phyloP scores from a whole-genome alignment of 1,284 basidiomycete genomes.

The Cryptococcus neoformans region DNA sequence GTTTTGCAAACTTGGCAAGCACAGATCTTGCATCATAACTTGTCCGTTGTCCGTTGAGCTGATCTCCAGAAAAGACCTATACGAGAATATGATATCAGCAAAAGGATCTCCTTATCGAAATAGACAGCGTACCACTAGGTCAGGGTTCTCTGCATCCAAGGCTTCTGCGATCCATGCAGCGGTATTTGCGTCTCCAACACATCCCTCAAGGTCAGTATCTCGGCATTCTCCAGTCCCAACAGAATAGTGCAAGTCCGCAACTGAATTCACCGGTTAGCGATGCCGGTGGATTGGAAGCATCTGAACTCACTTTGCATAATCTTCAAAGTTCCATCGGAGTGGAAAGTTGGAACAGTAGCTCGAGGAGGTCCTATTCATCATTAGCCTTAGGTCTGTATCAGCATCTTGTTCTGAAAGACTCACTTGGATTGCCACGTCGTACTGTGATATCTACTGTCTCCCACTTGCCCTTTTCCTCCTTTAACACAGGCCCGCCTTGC shows the following conservation, averaged over 20 bases:
- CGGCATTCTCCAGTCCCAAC: constrained; percentile 68
- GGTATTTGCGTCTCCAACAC: constrained; percentile 69
- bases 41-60: constrained; percentile 78
- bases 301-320: constrained; percentile 62
- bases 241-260: constrained; percentile 85
- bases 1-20: constrained; percentile 78
- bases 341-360: constrained; percentile 73
- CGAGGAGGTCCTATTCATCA: constrained; percentile 58
- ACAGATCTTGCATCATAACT: constrained; percentile 84
- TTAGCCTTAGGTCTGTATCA: neutral
- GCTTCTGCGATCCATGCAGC: constrained; percentile 63
- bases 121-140: constrained; percentile 64
- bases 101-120: neutral
- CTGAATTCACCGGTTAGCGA: constrained; percentile 19
- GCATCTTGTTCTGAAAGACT: constrained; percentile 9
- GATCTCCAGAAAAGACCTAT: constrained; percentile 66
- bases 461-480: constrained; percentile 32
- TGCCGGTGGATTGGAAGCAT: neutral
- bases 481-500: constrained; percentile 56
- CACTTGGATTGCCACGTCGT: constrained; percentile 38
- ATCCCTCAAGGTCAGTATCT: constrained; percentile 56
- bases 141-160: constrained; percentile 81
- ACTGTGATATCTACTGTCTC: constrained; percentile 42
- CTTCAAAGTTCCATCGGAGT: constrained; percentile 75
- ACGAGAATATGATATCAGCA: neutral